These are phyloP conservation scores for Tillandsia fasciculata DNA, from an alignment of 176 grass and related monocot species.

Conservation along the genomic window DNA sequence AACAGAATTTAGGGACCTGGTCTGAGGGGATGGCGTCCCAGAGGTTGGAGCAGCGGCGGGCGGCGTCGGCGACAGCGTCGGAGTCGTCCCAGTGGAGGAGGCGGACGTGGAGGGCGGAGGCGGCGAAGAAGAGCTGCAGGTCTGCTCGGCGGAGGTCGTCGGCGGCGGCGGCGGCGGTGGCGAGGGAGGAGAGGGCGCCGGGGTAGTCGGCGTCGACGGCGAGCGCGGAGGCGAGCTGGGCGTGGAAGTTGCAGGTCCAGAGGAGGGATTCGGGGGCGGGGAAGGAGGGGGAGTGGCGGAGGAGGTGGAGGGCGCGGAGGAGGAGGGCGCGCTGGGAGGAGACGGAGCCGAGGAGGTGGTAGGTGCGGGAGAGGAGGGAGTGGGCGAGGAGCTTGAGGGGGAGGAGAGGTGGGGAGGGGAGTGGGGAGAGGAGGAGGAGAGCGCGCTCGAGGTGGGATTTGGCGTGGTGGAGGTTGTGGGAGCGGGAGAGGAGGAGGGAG, in stretches of 20 bases:
- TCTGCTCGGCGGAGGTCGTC: slow-evolving; percentile 48
- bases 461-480: slow-evolving; percentile 45
- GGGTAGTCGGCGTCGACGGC: slow-evolving; percentile 54
- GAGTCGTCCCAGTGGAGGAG: slow-evolving; percentile 79
- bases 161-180: slow-evolving; percentile 39
- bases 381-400: slow-evolving; percentile 70
- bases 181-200: slow-evolving; percentile 48
- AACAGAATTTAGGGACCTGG: slow-evolving; percentile 30
- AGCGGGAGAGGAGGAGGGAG: slow-evolving; percentile 39
- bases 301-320: slow-evolving; percentile 48
- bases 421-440: slow-evolving; percentile 58
- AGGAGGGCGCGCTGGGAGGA: slow-evolving; percentile 61
- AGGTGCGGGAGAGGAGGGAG: slow-evolving; percentile 60
- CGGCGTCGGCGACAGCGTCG: slow-evolving; percentile 35
- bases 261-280: slow-evolving; percentile 31
- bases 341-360: slow-evolving; percentile 55
- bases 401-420: slow-evolving; percentile 51
- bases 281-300: slow-evolving; percentile 31
- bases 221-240: slow-evolving; percentile 78
- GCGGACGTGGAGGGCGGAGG: slow-evolving; percentile 61
- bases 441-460: slow-evolving; percentile 81
- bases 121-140: slow-evolving; percentile 91
- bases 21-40: slow-evolving; percentile 54
- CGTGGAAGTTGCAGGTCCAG: slow-evolving; percentile 76
- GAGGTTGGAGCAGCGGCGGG: slow-evolving; percentile 27